Evolutionary conservation across 345 rosid genomes (phyloP), one percentile per base, ranked within the genome.

Genomic region (Lepidium didymum): DNA sequence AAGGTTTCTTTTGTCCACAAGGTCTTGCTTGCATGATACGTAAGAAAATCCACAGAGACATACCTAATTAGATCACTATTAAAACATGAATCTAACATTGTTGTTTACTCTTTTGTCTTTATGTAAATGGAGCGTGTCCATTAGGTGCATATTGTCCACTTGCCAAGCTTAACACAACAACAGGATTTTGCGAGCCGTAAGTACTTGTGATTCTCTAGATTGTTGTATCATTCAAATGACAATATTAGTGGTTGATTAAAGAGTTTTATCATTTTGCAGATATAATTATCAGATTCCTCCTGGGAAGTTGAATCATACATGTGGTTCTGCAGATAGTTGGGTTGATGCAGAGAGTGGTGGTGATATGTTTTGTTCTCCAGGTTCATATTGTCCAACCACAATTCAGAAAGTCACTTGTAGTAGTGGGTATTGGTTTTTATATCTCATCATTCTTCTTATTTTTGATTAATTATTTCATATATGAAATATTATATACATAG

Each of bases 21-120:
- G 95, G 96, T 50, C 85, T 92, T 31, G 86, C 96, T 77, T 92
- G 98, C 84, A 92, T 92, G 98, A 89, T 92, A 60, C 92, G 96
- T 92, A 81, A 86, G 97, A 77, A 6, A 43, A 34, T 62, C 47
- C 40, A 34, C 2, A 25, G 9, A 31, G 8, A 11, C 3, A 44
- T 50, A 36, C 11, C n/a, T 34, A 21, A 11, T 18, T 13, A 16
- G 33, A 29, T 6, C 21, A 31, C 2, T 35, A 59, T 4, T 7
- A 31, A 58, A 44, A 18, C 1, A 8, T 62, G 8, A 54, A 19
- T 19, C 74, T 74, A 60, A 67, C 73, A 67, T 57, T 42, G 31
- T 56, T 73, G 46, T 27, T 41, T 47, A 2, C 10, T 36, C 31
- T 56, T 56, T 46, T 55, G 25, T 18, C 10, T 38, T 29, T 75